Conservation (phyloP, 129 eudicot species). For the Mikania micrantha region DNA sequence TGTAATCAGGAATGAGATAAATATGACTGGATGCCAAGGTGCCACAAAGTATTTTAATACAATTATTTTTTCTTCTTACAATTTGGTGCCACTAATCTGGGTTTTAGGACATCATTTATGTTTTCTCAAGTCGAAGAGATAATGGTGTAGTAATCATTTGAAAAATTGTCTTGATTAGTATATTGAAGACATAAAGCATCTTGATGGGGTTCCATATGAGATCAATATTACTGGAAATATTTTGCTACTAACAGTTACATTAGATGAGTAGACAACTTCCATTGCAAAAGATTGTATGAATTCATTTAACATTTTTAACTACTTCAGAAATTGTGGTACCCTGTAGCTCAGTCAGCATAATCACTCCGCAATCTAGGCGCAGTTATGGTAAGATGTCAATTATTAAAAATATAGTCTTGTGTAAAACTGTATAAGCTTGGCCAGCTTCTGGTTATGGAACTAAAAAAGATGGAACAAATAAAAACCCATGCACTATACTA, state of each 20-base stretch:
- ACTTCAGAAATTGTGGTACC: too few species aligned
- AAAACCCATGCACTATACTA: not conserved
- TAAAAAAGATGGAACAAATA: not conserved
- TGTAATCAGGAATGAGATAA: not conserved
- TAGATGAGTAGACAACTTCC: not conserved
- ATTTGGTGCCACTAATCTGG: not conserved
- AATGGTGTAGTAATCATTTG: not conserved
- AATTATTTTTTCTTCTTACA: not conserved
- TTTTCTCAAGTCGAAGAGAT: not conserved
- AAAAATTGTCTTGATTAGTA: not conserved
- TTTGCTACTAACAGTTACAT: not conserved
- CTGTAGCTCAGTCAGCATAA: too few species aligned
- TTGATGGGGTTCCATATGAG: not conserved
- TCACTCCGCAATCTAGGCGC: too few species aligned
- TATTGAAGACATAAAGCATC: not conserved
- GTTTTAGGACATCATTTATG: not conserved
- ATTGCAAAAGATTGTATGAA: not conserved
- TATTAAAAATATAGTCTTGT: not conserved
- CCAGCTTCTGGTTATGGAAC: not conserved
- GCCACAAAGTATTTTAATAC: not conserved
- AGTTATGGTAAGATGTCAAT: too few species aligned
- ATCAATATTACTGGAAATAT: not conserved
- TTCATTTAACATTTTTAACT: too few species aligned
- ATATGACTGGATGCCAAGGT: not conserved
- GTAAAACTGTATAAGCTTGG: not conserved